Percentiles rank a stretch among this genome's conserved stretches.
phyloP scores from a whole-genome alignment of 129 eudicot genomes.

The Heracleum sosnowskyi region DNA sequence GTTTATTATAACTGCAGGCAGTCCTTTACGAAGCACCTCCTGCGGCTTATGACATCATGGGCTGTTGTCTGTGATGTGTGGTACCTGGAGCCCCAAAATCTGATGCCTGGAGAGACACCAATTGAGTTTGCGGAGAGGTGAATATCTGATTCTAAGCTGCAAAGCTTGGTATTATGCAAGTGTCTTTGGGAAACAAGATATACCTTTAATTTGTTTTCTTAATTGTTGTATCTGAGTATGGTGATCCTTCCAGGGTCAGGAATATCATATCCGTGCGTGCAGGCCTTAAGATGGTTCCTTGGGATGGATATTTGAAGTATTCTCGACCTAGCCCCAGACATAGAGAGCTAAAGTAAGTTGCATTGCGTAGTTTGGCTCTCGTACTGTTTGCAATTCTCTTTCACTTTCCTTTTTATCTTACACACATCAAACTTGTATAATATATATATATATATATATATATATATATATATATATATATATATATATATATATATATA shows the following conservation, averaged over 20 bases:
- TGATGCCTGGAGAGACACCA: slow-evolving; percentile 90
- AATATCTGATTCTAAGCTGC: not conserved
- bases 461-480: not conserved
- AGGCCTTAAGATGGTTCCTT: slow-evolving; percentile 92
- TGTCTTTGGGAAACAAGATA: not conserved
- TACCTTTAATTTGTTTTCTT: not conserved
- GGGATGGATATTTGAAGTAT: slow-evolving; percentile 98
- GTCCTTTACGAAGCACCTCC: slow-evolving; percentile 86
- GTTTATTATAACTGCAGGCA: slow-evolving; percentile 48
- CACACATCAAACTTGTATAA: not conserved
- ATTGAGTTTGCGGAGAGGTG: slow-evolving; percentile 98
- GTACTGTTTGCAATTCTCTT: not conserved
- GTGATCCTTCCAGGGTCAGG: slow-evolving; percentile 60
- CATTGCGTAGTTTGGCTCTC: not conserved
- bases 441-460: not conserved
- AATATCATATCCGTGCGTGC: slow-evolving; percentile 80
- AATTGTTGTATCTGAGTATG: not conserved
- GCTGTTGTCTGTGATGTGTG: slow-evolving; percentile 99
- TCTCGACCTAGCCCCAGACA: slow-evolving; percentile 98
- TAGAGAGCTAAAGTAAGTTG: slow-evolving; percentile 80
- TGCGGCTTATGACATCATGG: slow-evolving; percentile 99
- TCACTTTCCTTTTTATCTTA: not conserved
- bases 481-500: not conserved
- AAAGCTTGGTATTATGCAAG: not conserved
- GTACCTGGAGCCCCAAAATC: slow-evolving; percentile 93